phyloP scores from a whole-genome alignment of 2,329 filamentous ascomycete species.

The Colletotrichum spinosum region DNA sequence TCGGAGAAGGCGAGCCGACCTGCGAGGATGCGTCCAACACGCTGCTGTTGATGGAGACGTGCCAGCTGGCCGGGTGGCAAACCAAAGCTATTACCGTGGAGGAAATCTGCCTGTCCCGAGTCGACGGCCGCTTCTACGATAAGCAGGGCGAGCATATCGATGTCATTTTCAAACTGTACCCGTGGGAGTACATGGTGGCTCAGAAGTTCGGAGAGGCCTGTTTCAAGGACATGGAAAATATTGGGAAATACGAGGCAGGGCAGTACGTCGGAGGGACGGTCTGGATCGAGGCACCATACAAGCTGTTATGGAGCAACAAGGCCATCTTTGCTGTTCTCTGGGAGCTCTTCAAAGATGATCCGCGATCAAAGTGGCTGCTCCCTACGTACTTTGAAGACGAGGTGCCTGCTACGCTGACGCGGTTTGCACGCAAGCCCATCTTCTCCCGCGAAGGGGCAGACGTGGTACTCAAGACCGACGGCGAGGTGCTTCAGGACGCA shows the following conservation, averaged over 20 bases:
- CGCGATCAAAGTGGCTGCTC: conserved; percentile 13
- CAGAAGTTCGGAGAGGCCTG: neutral
- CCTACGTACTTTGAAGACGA: conserved; percentile 12
- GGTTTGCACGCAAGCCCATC: conserved; percentile 20
- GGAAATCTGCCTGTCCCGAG: neutral
- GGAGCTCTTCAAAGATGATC: conserved; percentile 21
- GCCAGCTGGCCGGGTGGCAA: conserved; percentile 9
- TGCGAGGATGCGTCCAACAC: conserved; percentile 7
- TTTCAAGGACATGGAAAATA: conserved; percentile 17
- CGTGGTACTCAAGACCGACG: conserved; percentile 1
- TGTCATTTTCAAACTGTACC: conserved; percentile 19
- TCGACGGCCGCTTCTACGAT: conserved; percentile 3
- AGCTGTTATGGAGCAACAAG: conserved; percentile 24
- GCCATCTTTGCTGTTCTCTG: conserved; percentile 12
- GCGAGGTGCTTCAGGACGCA: conserved; percentile 9
- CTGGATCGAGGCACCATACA: conserved; percentile 26
- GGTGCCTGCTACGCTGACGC: neutral
- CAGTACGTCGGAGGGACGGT: conserved; percentile 2
- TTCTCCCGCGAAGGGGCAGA: conserved; percentile 18
- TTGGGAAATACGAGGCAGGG: conserved; percentile 10
- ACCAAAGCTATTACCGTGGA: conserved; percentile 3
- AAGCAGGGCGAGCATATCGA: conserved; percentile 7
- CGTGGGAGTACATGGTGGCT: conserved; percentile 12
- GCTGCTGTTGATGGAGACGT: conserved; percentile 22
- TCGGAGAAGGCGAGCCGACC: neutral